A percentile compares a stretch with the other conserved stretches of the same genome.
Conservation (phyloP, 805 yeast genomes). For the Saccharomycopsis microspora region DNA sequence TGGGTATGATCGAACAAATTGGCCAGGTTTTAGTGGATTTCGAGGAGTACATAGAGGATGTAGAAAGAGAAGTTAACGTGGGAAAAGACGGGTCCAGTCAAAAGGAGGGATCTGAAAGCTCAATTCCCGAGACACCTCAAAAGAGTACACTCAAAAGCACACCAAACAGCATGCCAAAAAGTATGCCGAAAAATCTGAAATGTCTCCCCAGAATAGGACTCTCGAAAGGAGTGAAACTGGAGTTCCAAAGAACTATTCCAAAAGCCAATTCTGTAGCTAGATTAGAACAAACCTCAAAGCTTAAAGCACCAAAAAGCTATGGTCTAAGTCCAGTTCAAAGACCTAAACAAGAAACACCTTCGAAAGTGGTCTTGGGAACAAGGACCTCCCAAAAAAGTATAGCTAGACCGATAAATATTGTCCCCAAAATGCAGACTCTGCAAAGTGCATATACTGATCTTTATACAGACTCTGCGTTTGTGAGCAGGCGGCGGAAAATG, state of each 20-base stretch:
- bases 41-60: conserved; percentile 10
- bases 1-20: conserved; percentile 18
- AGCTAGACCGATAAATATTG: neutral
- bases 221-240: too few relatives aligned
- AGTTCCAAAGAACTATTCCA: too few relatives aligned
- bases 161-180: too few relatives aligned
- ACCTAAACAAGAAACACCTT: neutral
- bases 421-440: neutral
- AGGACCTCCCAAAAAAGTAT: neutral
- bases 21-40: conserved; percentile 24
- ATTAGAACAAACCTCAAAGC: too few relatives aligned
- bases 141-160: too few relatives aligned
- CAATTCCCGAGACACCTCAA: too few relatives aligned
- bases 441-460: too few relatives aligned
- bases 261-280: too few relatives aligned
- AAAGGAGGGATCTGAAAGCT: too few relatives aligned
- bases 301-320: too few relatives aligned
- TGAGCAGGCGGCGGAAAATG: neutral
- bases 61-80: neutral
- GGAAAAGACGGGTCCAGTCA: neutral
- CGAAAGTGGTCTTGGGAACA: neutral
- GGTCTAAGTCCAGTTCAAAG: neutral
- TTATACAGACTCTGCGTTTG: neutral
- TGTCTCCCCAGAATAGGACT: too few relatives aligned
- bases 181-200: too few relatives aligned